Evolutionary conservation across 108 stramenopile species (phyloP), one percentile per base, ranked within the genome.

Genomic region (Mayamaea pseudoterrestris): DNA sequence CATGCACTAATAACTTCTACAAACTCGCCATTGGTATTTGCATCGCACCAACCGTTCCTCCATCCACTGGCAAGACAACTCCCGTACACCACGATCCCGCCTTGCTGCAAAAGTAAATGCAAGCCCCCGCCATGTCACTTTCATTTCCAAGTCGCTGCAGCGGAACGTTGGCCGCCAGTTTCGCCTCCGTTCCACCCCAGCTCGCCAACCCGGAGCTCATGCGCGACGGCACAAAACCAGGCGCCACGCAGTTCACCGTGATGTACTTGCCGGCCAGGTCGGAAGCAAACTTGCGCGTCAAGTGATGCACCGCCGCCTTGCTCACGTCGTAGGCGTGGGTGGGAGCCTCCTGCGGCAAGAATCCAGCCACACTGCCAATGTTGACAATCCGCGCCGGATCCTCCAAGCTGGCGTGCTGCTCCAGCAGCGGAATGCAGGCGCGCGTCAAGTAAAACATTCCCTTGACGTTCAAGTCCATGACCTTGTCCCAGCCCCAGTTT

Each of bases 401-500:
- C 21, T 69, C 71, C 21, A 47, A 24, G 18, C 68, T 50, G 23
- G 63, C 60, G 6, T 40, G 41, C 5, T 76, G 50, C 56, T 84
- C 67, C 50, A 95, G 58, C 47, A 91, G 42, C 18, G 89, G 90
- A 11, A 90, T 58, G 53, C 87, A 91, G 27, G 86, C 88, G 43
- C 85, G 63, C 22, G 88, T 80, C 28, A 93, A 53, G 56, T 90
- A 90, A 48, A 93, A 96, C 30, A 86, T 50, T n/a, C 85, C 83
- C 58, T 92, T 91, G 47, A 96, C 85, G 57, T 96, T 96, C 58
- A 95, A 49, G 61, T 92, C 90, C 26, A 93, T 32, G 6, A 92
- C 88, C 45, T 88, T 90, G 47, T 93, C 91, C 66, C 83, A 93
- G 29, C 94, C 94, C 94, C 94, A 96, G 53, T 88, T 90, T 53